Evolutionary conservation across 1,139 yeast genomes (phyloP), one percentile per base, ranked within the genome.

Genomic region (Wickerhamiella infanticola): DNA sequence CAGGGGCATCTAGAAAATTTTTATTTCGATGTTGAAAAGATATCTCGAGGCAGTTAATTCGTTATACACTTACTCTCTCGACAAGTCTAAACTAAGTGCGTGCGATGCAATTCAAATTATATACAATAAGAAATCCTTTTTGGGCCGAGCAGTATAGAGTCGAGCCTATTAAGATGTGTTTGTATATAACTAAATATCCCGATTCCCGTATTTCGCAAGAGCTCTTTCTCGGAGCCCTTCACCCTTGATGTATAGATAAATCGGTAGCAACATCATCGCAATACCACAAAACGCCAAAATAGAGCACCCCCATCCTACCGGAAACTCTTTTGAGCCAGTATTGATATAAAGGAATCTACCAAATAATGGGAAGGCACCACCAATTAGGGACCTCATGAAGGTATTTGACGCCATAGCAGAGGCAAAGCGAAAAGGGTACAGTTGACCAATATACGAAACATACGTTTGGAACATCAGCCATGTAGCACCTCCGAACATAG

Each of bases 401-500:
- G 69, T 74, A 53, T 75, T 75, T 26, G 75, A 71, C 1, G 80
- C 79, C 58, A 73, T 75, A 3, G 74, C 79, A 4, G 81, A 74
- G 0, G 81, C 81, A 55, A 73, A 59, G 54, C 67, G 69, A 45
- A 94, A 84, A 27, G 94, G 94, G 63, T 77, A 84, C 3, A 83
- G 63, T 69, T 77, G 70, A 37, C 84, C 72, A 60, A 83, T 77
- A 61, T 83, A 84, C 48, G 78, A 71, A 58, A 84, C 69, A 39
- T 78, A 75, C 11, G 83, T 67, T 62, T 83, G 82, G 69, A 84
- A 84, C 45, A 83, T 74, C 57, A 81, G 66, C 51, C 81, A 73
- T 50, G 80, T 68, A 2, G 90, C 84, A 57, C 78, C 78, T 0
- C 90, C 88, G 58, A 81, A 81, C 37, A 86, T 80, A 37, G 77